Evolutionary conservation across 116 monocot species (phyloP).

Genomic region (Posidonia oceanica): DNA sequence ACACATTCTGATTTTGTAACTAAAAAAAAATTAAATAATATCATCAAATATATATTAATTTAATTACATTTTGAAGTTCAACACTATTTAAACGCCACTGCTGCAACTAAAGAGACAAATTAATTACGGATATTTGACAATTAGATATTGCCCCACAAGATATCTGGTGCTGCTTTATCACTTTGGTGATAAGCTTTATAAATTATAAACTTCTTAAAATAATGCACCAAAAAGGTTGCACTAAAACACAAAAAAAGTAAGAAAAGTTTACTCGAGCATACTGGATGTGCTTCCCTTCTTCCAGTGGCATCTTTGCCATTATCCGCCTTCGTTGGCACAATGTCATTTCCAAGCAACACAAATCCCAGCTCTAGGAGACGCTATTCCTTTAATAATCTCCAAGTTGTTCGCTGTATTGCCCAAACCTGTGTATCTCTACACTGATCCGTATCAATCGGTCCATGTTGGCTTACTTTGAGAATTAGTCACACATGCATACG

Average conservation of each 20-base stretch:
- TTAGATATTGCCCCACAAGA: background rate
- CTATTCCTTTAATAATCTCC: background rate
- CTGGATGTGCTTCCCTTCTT: background rate
- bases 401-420: too few species aligned
- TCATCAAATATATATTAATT: background rate
- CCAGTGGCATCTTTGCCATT: background rate
- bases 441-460: too few species aligned
- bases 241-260: background rate
- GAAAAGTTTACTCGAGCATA: background rate
- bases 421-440: too few species aligned
- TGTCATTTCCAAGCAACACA: background rate
- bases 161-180: background rate
- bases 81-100: background rate
- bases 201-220: background rate
- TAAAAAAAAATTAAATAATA: background rate
- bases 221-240: background rate
- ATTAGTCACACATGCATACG: too few species aligned
- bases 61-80: background rate
- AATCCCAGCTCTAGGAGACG: background rate
- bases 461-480: too few species aligned
- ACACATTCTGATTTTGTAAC: background rate
- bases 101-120: background rate
- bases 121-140: too few species aligned
- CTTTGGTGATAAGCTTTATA: background rate
- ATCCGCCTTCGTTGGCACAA: background rate